Evolutionary conservation across 371 early-diverging fungal species (phyloP), one percentile per base, ranked within the genome.

Genomic region (Quaeritorhiza haematococci): DNA sequence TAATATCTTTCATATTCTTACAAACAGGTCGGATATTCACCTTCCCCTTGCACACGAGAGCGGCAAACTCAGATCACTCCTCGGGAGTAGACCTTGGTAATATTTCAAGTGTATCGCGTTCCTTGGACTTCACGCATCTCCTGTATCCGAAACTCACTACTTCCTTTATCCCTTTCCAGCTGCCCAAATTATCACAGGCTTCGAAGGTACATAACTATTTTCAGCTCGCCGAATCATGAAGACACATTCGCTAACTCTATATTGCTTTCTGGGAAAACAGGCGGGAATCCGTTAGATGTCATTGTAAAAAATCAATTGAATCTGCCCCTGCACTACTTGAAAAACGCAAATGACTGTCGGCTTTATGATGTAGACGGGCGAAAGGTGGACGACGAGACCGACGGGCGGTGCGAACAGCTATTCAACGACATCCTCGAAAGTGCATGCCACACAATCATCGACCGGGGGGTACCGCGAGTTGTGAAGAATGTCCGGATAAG

Each of bases 141-240:
- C 3, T 38, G 33, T 3, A 23, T 32, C 3, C n/a, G n/a, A n/a
- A 52, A 52, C 41, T 15, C 8, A 5, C 8, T 4, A 3, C 29
- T 52, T 5, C 8, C 34, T 4, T 7, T 34, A 23, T 19, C 23
- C 52, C 5, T 46, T 15, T 30, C 42, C 30, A 23, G 56, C 34
- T 24, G 73, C 75, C 0, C 67, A 69, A 35, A 67, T 73, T 50
- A 66, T 76, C 45, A 69, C 72, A 15, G 75, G 76, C 1, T 76
- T 69, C 49, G 68, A 70, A 8, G 61, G 30, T 15, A 33, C 50
- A 27, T 21, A 10, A 50, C n/a, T 50, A 15, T 50, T 17, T n/a
- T 32, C 6, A 50, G 6, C 7, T 7, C 8, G 17, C 33, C 15
- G 33, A 5, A 15, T 50, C 23, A 27, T 50, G 15, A 10, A n/a